Evolutionary conservation across 768 basidiomycete genomes (phyloP).

Genomic region (Collybiopsis luxurians): DNA sequence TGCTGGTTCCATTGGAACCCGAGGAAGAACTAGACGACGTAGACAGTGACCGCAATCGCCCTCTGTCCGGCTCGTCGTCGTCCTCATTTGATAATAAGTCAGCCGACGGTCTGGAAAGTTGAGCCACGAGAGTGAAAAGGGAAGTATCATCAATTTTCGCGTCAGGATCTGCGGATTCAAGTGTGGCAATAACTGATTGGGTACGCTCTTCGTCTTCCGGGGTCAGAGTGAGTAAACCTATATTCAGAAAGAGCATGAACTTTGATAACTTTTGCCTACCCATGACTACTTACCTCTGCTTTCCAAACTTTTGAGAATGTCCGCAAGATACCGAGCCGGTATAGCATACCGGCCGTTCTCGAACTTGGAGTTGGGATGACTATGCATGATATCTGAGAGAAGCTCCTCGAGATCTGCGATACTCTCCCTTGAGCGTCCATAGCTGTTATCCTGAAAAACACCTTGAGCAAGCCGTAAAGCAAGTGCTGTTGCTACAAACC

Average conservation of each 20-base stretch:
- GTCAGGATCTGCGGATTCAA: slow-evolving; percentile 55
- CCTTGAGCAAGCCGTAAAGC: neutral
- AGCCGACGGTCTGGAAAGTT: slow-evolving; percentile 41
- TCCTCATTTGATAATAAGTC: slow-evolving; percentile 32
- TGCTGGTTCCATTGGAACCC: slow-evolving; percentile 54
- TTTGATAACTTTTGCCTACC: too few relatives aligned
- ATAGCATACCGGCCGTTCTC: slow-evolving; percentile 61
- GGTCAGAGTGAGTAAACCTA: slow-evolving; percentile 62
- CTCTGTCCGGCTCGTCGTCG: slow-evolving; percentile 27
- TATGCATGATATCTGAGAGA: slow-evolving; percentile 63
- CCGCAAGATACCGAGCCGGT: slow-evolving; percentile 68
- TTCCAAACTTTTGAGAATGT: slow-evolving; percentile 47
- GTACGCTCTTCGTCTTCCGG: slow-evolving; percentile 62
- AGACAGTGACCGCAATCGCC: slow-evolving; percentile 48
- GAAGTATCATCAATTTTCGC: slow-evolving; percentile 28
- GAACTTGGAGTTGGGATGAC: slow-evolving; percentile 57
- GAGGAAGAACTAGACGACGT: slow-evolving; percentile 41
- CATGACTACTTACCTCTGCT: neutral
- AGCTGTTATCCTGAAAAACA: slow-evolving; percentile 12
- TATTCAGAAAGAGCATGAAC: slow-evolving; percentile 52
- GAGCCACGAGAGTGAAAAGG: slow-evolving; percentile 52
- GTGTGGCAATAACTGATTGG: slow-evolving; percentile 44
- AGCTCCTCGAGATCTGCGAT: slow-evolving; percentile 68
- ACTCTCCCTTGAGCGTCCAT: slow-evolving; percentile 68
- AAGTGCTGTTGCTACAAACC: neutral